Base-by-base conservation (phyloP, 2,329 filamentous ascomycete genomes). In the Penicillium crustosum region DNA sequence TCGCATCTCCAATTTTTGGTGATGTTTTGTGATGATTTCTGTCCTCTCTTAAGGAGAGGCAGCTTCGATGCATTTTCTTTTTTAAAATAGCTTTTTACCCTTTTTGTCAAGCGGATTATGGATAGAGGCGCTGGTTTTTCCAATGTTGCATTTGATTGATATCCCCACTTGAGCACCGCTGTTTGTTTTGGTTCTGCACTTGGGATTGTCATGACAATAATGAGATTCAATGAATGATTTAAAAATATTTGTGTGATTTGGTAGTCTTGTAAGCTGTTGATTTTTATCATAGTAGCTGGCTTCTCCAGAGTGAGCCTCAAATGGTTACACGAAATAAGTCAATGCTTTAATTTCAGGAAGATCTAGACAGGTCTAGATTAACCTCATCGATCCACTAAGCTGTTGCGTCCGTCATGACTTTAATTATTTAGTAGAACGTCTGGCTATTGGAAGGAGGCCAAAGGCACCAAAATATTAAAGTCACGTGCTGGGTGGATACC, bases 121-220 rank as follows among this genome's bases (percentile, higher is more conserved):
- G 61, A 69, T 73, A 73, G 68, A 73, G 70, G 70, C 70, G 70
- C 68, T 66, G 68, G 62, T 67, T 65, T 62, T 48, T 48, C 49
- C 45, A 17, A n/a, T 60, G 21, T 60, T 63, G 57, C 61, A 65
- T 67, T 65, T 62, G 64, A 66, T 64, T 57, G 64, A 66, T 66
- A 67, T 66, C 64, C 62, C 62, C 63, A 57, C 51, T 59, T 60
- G 55, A 65, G 62, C 62, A 61, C 61, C 58, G 33, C 51, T 51
- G 56, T 57, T 58, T 61, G 59, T 58, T 55, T 52, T 33, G 35
- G 57, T 53, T 62, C 53, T 60, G 55, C 47, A 56, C 43, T 57
- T 54, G 58, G 65, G 61, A 60, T 60, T 51, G 59, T 66, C 61
- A 56, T 66, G 63, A 65, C 57, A 55, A 67, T 65, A 64, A 67